Evolutionary conservation across 2,329 filamentous ascomycete genomes (phyloP), one percentile per base, ranked within the genome.

Genomic region (Ophiocordyceps robertsii): DNA sequence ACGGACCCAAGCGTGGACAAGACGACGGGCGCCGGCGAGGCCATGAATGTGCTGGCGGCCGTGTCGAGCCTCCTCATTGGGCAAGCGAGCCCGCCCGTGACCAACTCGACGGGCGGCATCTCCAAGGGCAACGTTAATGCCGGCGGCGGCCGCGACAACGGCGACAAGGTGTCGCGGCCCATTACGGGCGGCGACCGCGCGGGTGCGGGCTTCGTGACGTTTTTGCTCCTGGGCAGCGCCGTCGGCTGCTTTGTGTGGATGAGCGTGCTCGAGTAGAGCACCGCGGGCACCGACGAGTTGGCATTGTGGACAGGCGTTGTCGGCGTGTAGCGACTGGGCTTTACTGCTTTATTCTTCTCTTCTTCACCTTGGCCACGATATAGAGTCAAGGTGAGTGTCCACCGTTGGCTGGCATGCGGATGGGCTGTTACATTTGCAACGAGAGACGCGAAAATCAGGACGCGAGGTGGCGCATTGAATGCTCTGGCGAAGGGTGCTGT

Each of bases 41-140:
- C 72, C 51, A 75, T 80, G 65, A 72, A 69, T 32, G 75, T 72
- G 0, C 56, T 79, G 6, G 69, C 68, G 7, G 67, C 75, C 4
- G 67, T 81, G 12, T 69, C 69, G 12, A 66, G 65, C 4, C 61
- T 70, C 6, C 51, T 77, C 14, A 63, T 75, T 12, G 53, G 60
- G 7, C 53, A 64, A 9, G 64, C 59, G 2, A 55, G 52, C 2
- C 55, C 55, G 0, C 66, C 70, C 0, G 64, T 68, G 1, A 72
- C 68, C 0, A 67, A 67, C 4, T 44, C 38, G 0, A 71, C 66
- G 1, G 75, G 73, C 13, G 76, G 75, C 36, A 75, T 63, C 0
- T 68, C 65, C 3, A 57, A 53, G 44, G 67, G 67, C 0, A 55
- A 70, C 37, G 56, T 60, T 0, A 59, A 62, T 5, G 66, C 65